Base-by-base conservation (phyloP, 2,329 filamentous ascomycete species). In the Penicillium sp. region DNA sequence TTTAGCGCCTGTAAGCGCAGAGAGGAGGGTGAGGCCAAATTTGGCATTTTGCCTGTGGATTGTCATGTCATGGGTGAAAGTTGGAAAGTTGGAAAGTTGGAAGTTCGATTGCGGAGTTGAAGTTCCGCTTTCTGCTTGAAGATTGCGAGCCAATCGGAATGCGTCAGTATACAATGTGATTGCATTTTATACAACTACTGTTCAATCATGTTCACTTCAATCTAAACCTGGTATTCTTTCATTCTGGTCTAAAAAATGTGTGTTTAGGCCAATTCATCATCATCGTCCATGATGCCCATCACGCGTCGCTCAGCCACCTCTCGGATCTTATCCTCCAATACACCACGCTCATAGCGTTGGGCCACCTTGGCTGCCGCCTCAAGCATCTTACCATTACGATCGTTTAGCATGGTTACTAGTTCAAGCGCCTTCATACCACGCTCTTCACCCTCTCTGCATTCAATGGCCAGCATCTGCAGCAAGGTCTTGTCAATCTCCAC, bases 371-470 rank as follows among this genome's bases (percentile, higher is more conserved):
- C 85, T 1, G 94, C 94, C 4, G 93, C 89, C 72, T 97, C 92
- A 55, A 96, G 75, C 90, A 97, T 97, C 72, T 89, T 88, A 18
- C 93, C 93, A 57, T 85, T 89, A 44, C 85, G 81, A 76, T 97
- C 92, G 43, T 83, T 84, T 87, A 99, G 89, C 67, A 99, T 79
- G 58, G 84, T 81, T 27, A 96, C 94, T 67, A 97, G 83, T 76
- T 99, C 95, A 33, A 99, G 79, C 0, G 93, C 93, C 63, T 93
- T 91, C 91, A 97, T 97, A 6, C 92, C 93, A 27, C 89, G 82
- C 60, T 97, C 92, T 73, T 99, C 94, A 43, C 92, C 91, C 63
- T 94, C 90, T 56, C 92, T 86, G 72, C 94, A 99, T 78, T 97
- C 94, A 6, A 88, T 79, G 2, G 90, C 92, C 68, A 99, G 80